Evolutionary conservation across 345 rosid species (phyloP).

Genomic region (Ailanthus altissimus): DNA sequence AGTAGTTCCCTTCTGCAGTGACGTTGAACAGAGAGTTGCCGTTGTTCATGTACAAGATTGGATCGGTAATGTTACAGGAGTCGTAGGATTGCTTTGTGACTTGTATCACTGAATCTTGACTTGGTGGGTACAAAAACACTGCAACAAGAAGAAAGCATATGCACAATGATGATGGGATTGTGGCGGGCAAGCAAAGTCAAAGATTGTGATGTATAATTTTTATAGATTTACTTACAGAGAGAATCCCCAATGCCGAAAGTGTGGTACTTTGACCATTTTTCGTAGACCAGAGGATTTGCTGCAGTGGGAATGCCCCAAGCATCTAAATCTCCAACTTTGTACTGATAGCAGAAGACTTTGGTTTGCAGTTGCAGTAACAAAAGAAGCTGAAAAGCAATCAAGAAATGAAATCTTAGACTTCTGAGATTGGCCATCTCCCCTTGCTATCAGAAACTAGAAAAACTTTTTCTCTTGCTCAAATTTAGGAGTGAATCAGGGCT

Average conservation of each 20-base stretch:
- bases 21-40: conserved; percentile 94
- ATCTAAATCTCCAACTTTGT: conserved; percentile 82
- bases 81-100: conserved; percentile 58
- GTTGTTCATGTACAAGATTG: conserved; percentile 80
- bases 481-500: neutral
- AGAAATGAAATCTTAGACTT: conserved; percentile 14
- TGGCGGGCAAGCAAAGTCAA: too few relatives aligned
- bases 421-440: conserved; percentile 30
- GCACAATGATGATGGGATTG: neutral
- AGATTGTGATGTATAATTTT: too few relatives aligned
- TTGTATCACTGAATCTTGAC: conserved; percentile 91
- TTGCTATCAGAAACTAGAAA: neutral
- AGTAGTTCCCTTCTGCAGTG: conserved; percentile 58
- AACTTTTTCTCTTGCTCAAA: conserved; percentile 3
- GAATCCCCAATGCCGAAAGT: conserved; percentile 74
- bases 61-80: conserved; percentile 77
- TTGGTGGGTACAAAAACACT: conserved; percentile 99
- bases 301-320: conserved; percentile 86
- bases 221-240: conserved; percentile 47
- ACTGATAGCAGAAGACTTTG: conserved; percentile 45
- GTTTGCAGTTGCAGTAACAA: conserved; percentile 47
- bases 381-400: conserved; percentile 43
- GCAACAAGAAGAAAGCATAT: neutral
- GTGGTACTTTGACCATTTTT: conserved; percentile 72
- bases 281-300: conserved; percentile 59